Evolutionary conservation across 345 rosid species (phyloP), one percentile per base, ranked within the genome.

Genomic region (Cardamine resedifolia): DNA sequence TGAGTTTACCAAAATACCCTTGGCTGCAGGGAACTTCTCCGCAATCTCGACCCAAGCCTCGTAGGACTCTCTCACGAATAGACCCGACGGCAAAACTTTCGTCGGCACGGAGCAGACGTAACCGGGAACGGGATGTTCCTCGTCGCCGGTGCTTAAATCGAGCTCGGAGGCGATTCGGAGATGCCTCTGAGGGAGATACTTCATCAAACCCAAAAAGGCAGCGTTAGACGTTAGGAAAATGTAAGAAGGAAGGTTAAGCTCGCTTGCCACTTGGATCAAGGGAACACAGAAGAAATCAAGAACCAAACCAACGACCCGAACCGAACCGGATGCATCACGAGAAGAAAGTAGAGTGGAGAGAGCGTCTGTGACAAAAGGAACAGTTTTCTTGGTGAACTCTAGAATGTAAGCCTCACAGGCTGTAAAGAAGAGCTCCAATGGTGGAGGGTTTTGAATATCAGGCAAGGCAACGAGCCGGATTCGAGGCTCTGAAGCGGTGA

Each of bases 211-310:
- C 47, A 81, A 57, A 24, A 64, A 79, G 66, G 45, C 77, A 15
- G 88, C 76, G 36, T 64, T 81, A 65, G 45, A 2, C 15, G 88
- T 78, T 4, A 57, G 27, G 66, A 74, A 83, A 11, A 86, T 64
- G 74, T 86, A 86, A 28, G 81, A 84, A 60, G 91, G 86, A n/a
- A 86, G 78, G 36, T 51, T 60, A 36, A 85, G 58, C 7, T 82
- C 83, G 6, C 69, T 50, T 0, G 74, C 89, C 0, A 79, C 75
- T 38, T 81, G 77, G 15, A 88, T 80, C 76, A 83, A 44, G 4
- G 82, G 68, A 1, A 76, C 60, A 48, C 88, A 82, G 41, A 85
- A 85, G 45, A 85, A 53, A 60, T 88, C 89, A 2, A 85, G 41
- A 55, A 83, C 61, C 16, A 88, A 69, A 28, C 84, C 91, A 1